Base-by-base conservation (phyloP, 176 grass and related monocot genomes). In the Rhipidocladum racemiflorum region DNA sequence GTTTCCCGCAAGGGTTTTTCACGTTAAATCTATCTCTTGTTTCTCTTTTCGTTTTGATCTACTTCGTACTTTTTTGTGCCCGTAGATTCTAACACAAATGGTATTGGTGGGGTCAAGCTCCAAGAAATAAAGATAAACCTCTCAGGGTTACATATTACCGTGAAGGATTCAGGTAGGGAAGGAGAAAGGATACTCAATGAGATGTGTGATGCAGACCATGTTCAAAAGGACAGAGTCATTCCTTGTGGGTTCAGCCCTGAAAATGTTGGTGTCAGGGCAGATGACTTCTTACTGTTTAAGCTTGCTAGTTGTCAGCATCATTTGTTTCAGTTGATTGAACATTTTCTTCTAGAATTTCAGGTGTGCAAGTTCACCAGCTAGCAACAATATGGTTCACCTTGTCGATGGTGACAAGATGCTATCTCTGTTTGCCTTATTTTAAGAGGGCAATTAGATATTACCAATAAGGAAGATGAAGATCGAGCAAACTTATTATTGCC, bases 371-470 rank as follows among this genome's bases (percentile, higher is more conserved):
- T 59, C 80, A 85, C 88, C 90, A 16, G 48, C 64, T 83, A 89
- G 32, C 32, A 85, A 85, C 50, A 84, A 29, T 62, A 86, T 65
- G 64, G 85, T 97, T 87, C 90, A 94, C 66, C 87, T 97, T 75
- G 78, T 91, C 70, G 88, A 97, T 27, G 95, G 95, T 48, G 92
- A 97, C 75, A 97, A 97, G 86, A 94, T 97, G 84, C 43, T 97
- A 67, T 89, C 61, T 94, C 55, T 97, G 46, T 94, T 92, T 89
- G 92, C 90, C 18, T 57, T 97, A 24, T 97, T 94, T 85, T 97
- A 20, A 84, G 91, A 87, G 90, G 91, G 71, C 95, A 94, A 66
- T 44, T 94, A 56, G 87, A 86, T 49, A 66, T 97, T 69, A 68
- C 92, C 42, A 86, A 89, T 74, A 42, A 65, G 14, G 70, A 75